Base-by-base conservation (phyloP, 805 yeast species). In the Limtongozyma cylindracea region DNA sequence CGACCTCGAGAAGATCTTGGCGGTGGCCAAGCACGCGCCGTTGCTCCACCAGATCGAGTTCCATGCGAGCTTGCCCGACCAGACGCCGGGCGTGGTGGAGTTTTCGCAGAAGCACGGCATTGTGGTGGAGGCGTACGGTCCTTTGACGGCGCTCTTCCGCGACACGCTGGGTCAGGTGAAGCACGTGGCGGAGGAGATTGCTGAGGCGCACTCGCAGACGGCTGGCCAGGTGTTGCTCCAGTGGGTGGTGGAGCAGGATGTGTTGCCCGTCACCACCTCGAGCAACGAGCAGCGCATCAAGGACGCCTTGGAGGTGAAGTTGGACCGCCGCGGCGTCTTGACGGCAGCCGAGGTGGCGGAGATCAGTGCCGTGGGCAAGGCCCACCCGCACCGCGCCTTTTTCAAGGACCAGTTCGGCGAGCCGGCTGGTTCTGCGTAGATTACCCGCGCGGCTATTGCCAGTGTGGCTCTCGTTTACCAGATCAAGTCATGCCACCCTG, bases 251-350 rank as follows among this genome's bases (percentile, higher is more conserved):
- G 69, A 67, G 17, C 31, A 41, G 28, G 73, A 70, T n/a, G 56
- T 68, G 6, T 37, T 73, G 19, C 91, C 91, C 12, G 47, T 77
- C 11, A 77, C 92, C 5, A 73, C 88, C 8, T 61, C 80, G 3
- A 53, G 69, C 3, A 58, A 61, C 24, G 37, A 38, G 13, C 55
- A 54, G 22, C 57, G 91, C 39, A 51, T 72, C 28, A 35, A 43
- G 26, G 64, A 66, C 32, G 54, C 65, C 10, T 45, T 63, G 28
- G 57, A 59, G 11, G 43, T 8, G 19, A 25, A 21, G 18, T 26
- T 31, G 25, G 32, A 29, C 19, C 31, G 27, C 14, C 21, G 22
- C 13, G 34, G 29, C 17, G 31, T 31, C n/a, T n/a, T n/a, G n/a
- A n/a, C n/a, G n/a, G n/a, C n/a, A n/a, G n/a, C n/a, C n/a, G n/a